Evolutionary conservation across 2,329 filamentous ascomycete species (phyloP).

Genomic region (Venturia asperata): DNA sequence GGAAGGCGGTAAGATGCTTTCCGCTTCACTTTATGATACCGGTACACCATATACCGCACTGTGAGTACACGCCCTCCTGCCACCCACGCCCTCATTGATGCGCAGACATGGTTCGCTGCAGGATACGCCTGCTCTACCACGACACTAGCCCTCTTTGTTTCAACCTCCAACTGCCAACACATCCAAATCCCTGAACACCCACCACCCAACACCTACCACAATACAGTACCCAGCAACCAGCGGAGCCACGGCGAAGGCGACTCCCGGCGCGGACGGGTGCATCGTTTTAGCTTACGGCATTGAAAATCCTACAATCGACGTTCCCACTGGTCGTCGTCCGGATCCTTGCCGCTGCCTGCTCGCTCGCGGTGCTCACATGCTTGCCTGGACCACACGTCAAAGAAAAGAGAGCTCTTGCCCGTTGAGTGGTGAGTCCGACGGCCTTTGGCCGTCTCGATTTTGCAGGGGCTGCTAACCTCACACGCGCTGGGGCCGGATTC

Average conservation of each 20-base stretch:
- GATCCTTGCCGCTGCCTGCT: background rate
- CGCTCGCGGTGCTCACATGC: background rate
- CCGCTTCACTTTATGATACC: background rate
- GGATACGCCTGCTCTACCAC: constrained; percentile 1
- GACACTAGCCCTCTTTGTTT: background rate
- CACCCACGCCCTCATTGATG: constrained; percentile 5
- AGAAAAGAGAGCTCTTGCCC: background rate
- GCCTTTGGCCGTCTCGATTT: background rate
- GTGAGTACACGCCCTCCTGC: background rate
- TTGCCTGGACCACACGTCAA: background rate
- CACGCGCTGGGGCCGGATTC: background rate
- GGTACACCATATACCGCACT: too few relatives aligned
- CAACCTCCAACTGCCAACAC: constrained; percentile 6
- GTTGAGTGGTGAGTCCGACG: background rate
- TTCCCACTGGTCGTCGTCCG: too few relatives aligned
- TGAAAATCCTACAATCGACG: background rate
- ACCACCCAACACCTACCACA: too few relatives aligned
- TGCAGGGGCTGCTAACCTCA: background rate
- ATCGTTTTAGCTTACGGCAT: background rate
- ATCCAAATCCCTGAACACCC: background rate
- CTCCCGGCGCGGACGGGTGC: background rate
- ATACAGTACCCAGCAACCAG: too few relatives aligned
- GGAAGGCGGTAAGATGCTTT: background rate
- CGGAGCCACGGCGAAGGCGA: background rate
- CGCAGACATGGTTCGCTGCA: background rate